Evolutionary conservation across 2,329 filamentous ascomycete species (phyloP).

Genomic region (Incumbomyces delicatus): DNA sequence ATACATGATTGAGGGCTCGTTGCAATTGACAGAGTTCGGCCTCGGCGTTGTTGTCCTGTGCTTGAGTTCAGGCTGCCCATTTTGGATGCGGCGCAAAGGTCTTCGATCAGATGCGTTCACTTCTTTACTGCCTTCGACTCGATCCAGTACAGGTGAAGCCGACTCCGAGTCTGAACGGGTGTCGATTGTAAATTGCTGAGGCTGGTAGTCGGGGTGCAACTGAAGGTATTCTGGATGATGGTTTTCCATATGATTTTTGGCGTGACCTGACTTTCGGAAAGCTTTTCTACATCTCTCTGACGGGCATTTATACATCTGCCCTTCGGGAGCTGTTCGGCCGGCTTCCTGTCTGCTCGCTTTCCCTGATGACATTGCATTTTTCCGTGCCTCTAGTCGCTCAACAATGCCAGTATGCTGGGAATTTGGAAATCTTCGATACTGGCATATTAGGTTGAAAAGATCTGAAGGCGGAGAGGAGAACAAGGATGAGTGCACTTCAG

Average conservation of each 20-base stretch:
- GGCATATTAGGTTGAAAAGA: not conserved
- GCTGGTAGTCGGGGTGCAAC: slow-evolving; percentile 8
- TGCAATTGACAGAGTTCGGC: too few species aligned
- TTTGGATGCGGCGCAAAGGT: too few species aligned
- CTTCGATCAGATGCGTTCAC: too few species aligned
- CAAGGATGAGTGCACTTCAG: not conserved
- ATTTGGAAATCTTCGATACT: not conserved
- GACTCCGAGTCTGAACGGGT: not conserved
- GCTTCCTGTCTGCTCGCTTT: not conserved
- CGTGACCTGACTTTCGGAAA: slow-evolving; percentile 10
- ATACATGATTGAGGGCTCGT: too few species aligned
- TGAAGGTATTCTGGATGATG: slow-evolving; percentile 7
- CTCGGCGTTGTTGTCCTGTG: too few species aligned
- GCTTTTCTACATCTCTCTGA: slow-evolving; percentile 11
- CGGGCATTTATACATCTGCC: slow-evolving; percentile 10
- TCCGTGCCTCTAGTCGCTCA: not conserved
- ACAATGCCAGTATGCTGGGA: not conserved
- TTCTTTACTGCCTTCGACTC: too few species aligned
- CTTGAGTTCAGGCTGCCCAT: too few species aligned
- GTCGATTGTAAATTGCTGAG: not conserved
- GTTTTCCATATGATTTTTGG: slow-evolving; percentile 10
- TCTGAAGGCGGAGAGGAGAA: not conserved
- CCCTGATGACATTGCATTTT: not conserved
- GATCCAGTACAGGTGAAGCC: not conserved
- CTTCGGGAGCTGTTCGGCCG: slow-evolving; percentile 10